phyloP scores from a whole-genome alignment of 495 filamentous ascomycete genomes.

The Lasiosphaeriaceae sp. region DNA sequence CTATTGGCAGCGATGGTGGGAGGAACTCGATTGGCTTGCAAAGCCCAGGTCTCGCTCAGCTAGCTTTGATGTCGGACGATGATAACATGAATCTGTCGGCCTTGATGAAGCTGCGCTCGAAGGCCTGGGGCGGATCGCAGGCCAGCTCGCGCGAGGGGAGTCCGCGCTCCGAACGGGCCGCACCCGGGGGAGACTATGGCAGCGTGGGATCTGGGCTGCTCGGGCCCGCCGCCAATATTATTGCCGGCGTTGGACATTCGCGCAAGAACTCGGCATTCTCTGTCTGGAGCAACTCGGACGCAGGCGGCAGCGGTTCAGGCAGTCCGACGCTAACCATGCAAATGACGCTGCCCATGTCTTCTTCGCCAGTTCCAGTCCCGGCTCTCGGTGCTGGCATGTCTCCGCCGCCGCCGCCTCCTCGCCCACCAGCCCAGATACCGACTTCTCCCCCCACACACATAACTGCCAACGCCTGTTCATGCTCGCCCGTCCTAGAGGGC shows the following conservation, averaged over 20 bases:
- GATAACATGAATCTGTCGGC: slow-evolving; percentile 60
- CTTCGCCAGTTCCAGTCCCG: neutral
- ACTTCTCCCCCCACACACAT: neutral
- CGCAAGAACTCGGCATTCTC: slow-evolving; percentile 42
- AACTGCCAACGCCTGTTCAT: slow-evolving; percentile 14
- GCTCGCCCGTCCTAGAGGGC: slow-evolving; percentile 38
- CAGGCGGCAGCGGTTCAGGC: slow-evolving; percentile 27
- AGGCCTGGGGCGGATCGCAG: slow-evolving; percentile 78
- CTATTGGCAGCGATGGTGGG: slow-evolving; percentile 37
- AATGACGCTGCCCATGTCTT: neutral
- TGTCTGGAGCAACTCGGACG: slow-evolving; percentile 35
- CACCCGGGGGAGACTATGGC: slow-evolving; percentile 12
- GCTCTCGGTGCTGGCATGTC: too few species aligned
- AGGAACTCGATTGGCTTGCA: slow-evolving; percentile 21
- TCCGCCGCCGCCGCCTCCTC: slow-evolving; percentile 3
- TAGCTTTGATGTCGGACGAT: slow-evolving; percentile 70
- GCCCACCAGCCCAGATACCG: neutral
- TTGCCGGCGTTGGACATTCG: slow-evolving; percentile 12
- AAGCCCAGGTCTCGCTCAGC: slow-evolving; percentile 64
- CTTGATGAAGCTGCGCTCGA: slow-evolving; percentile 66
- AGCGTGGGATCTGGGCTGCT: neutral
- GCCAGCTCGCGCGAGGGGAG: slow-evolving; percentile 61
- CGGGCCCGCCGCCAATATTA: neutral
- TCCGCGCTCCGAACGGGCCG: slow-evolving; percentile 40
- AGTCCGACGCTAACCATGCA: slow-evolving; percentile 39